A percentile compares a stretch with the other conserved stretches of the same genome.
These are phyloP conservation scores for Soucietia sequanensis DNA, from an alignment of 805 yeast genomes.

Conservation along the genomic window DNA sequence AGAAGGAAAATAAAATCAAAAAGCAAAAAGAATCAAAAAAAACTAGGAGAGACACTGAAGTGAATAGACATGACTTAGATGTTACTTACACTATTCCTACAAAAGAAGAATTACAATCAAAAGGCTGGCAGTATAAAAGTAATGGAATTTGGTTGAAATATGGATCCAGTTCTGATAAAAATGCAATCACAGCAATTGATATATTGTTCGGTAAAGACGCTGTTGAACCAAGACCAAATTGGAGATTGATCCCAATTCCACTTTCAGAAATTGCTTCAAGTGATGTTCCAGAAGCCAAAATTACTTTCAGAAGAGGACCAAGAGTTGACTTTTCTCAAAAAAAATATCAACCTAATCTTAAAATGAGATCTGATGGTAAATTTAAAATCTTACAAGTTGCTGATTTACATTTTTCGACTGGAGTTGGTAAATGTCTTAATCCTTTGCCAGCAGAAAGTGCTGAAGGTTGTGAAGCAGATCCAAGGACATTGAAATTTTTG, in stretches of 20 bases:
- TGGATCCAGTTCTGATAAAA: conserved; percentile 36
- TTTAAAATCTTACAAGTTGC: conserved; percentile 88
- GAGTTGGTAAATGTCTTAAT: conserved; percentile 76
- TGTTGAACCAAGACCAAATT: conserved; percentile 73
- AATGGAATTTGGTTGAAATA: conserved; percentile 62
- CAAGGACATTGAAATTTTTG: conserved; percentile 62
- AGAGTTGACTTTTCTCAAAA: conserved; percentile 24
- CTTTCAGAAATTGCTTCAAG: conserved; percentile 19
- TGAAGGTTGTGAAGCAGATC: conserved; percentile 73
- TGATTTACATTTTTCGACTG: conserved; percentile 88
- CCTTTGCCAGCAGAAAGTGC: conserved; percentile 53
- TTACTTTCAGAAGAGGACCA: conserved; percentile 37
- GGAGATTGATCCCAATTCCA: conserved; percentile 45
- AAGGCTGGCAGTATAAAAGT: conserved; percentile 47
- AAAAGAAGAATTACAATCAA: conserved; percentile 28
- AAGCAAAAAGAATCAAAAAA: conserved; percentile 3
- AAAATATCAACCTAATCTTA: conserved; percentile 29
- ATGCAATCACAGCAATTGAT: conserved; percentile 58
- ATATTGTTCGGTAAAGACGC: conserved; percentile 72
- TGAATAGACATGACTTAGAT: conserved; percentile 18
- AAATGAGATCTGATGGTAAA: conserved; percentile 41
- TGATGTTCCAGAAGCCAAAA: conserved; percentile 19
- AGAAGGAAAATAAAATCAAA: conserved; percentile 1
- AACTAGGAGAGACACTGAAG: conserved; percentile 14
- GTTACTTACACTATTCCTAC: conserved; percentile 29